These are phyloP conservation scores for Lactifluus piperatus DNA, from an alignment of 768 basidiomycete genomes.

Conservation along the genomic window DNA sequence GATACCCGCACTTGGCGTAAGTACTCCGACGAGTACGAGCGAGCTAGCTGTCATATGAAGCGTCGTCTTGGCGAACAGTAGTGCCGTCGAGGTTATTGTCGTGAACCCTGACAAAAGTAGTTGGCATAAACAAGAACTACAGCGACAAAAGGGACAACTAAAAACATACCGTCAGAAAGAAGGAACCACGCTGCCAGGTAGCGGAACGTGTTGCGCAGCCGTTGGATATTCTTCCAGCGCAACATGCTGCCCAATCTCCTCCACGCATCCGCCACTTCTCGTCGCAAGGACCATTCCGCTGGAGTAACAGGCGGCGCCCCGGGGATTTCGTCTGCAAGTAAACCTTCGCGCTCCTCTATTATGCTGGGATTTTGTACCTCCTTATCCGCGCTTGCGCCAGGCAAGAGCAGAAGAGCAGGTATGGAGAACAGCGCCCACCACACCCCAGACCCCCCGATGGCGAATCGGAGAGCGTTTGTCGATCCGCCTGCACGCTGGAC, in stretches of 20 bases:
- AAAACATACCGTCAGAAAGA: constrained; percentile 70
- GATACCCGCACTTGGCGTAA: constrained; percentile 75
- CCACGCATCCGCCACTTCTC: constrained; percentile 68
- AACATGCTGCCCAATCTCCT: constrained; percentile 67
- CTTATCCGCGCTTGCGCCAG: constrained; percentile 29
- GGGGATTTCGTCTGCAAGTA: constrained; percentile 1
- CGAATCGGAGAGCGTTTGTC: constrained; percentile 70
- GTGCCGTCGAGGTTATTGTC: constrained; percentile 84
- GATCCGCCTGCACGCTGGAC: constrained; percentile 66
- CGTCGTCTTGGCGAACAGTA: constrained; percentile 87
- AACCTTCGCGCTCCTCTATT: constrained; percentile 12
- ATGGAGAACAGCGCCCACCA: constrained; percentile 86
- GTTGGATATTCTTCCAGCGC: constrained; percentile 58
- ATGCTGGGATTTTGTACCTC: constrained; percentile 7
- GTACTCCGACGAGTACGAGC: constrained; percentile 69
- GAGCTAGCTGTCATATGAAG: constrained; percentile 72
- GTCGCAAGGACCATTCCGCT: constrained; percentile 35
- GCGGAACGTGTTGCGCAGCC: constrained; percentile 74
- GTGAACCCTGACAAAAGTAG: constrained; percentile 57
- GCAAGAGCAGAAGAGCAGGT: constrained; percentile 70
- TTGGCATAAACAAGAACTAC: neutral
- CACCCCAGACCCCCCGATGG: constrained; percentile 74
- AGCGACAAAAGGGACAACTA: neutral
- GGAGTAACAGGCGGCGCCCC: neutral
- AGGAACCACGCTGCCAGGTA: constrained; percentile 94